A percentile compares a stretch with the other conserved stretches of the same genome.
Evolutionary conservation across 1,139 yeast species (phyloP).

Genomic region (Kodamaea plutei): DNA sequence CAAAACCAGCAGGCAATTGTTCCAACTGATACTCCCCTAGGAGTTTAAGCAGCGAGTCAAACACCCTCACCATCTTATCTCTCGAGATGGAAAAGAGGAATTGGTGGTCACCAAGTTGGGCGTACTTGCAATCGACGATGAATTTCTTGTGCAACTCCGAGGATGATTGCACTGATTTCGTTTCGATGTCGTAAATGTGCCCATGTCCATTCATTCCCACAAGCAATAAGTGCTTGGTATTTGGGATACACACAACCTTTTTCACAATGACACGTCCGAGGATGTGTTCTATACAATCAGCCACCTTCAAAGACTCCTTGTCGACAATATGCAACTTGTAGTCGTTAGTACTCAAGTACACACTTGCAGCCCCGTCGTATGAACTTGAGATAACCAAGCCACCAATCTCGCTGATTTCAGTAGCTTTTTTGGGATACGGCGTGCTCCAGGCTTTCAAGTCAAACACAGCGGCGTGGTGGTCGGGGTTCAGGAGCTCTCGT

Average conservation of each 20-base stretch:
- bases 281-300: constrained; percentile 11
- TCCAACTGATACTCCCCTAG: constrained; percentile 5
- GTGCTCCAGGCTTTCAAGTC: constrained; percentile 23
- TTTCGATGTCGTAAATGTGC: constrained; percentile 13
- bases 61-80: constrained; percentile 47
- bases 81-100: constrained; percentile 55
- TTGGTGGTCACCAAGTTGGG: constrained; percentile 17
- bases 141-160: constrained; percentile 27
- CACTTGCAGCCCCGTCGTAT: constrained; percentile 9
- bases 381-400: constrained; percentile 26
- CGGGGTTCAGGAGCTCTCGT: constrained; percentile 16
- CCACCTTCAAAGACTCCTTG: constrained; percentile 11
- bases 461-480: constrained; percentile 10
- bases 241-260: constrained; percentile 21
- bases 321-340: constrained; percentile 21
- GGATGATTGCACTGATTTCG: constrained; percentile 11
- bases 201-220: constrained; percentile 40
- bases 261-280: constrained; percentile 33
- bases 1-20: constrained; percentile 36
- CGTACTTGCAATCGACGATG: constrained; percentile 28
- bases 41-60: constrained; percentile 1
- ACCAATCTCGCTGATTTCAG: constrained; percentile 11
- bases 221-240: constrained; percentile 17
- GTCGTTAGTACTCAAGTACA: constrained; percentile 24
- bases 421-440: constrained; percentile 25